These are phyloP conservation scores for Emergomyces pasteurianus DNA, from an alignment of 2,329 filamentous ascomycete species.

Conservation along the genomic window DNA sequence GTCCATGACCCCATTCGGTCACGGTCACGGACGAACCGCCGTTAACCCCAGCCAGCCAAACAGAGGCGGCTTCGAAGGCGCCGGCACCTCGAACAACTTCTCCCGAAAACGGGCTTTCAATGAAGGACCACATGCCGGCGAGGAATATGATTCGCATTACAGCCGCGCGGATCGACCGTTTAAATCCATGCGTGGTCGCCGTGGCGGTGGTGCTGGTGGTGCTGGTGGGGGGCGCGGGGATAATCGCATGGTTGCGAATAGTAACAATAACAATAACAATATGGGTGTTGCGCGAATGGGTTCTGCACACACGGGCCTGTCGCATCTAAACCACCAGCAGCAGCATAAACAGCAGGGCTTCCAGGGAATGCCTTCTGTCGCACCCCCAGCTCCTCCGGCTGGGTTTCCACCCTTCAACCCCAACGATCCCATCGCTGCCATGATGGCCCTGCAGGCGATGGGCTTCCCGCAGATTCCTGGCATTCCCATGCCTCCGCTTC, in stretches of 20 bases:
- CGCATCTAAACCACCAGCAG: slow-evolving; percentile 5
- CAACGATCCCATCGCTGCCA: slow-evolving; percentile 43
- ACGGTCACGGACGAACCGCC: slow-evolving; percentile 4
- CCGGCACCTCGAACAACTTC: slow-evolving; percentile 16
- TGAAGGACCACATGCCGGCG: slow-evolving; percentile 37
- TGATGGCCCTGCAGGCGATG: slow-evolving; percentile 43
- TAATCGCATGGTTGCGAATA: slow-evolving; percentile 20
- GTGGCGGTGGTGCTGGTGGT: too few relatives aligned
- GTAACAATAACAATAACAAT: not conserved
- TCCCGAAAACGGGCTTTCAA: slow-evolving; percentile 43
- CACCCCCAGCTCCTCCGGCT: slow-evolving; percentile 16
- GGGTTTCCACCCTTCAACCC: slow-evolving; percentile 43
- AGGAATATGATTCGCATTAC: slow-evolving; percentile 31
- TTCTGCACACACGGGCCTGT: not conserved
- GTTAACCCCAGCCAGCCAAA: not conserved
- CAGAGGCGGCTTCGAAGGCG: slow-evolving; percentile 10
- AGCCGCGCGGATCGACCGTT: slow-evolving; percentile 31
- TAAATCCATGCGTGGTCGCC: slow-evolving; percentile 33
- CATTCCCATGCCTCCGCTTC: slow-evolving; percentile 35
- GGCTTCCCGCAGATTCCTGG: slow-evolving; percentile 38
- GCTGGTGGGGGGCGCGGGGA: too few relatives aligned
- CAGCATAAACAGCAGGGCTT: slow-evolving; percentile 21
- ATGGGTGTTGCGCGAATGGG: slow-evolving; percentile 22
- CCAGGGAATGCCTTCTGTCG: slow-evolving; percentile 28
- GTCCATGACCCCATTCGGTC: slow-evolving; percentile 6